Base-by-base conservation (phyloP, 2,329 filamentous ascomycete genomes). In the Mollisiaceae sp. region DNA sequence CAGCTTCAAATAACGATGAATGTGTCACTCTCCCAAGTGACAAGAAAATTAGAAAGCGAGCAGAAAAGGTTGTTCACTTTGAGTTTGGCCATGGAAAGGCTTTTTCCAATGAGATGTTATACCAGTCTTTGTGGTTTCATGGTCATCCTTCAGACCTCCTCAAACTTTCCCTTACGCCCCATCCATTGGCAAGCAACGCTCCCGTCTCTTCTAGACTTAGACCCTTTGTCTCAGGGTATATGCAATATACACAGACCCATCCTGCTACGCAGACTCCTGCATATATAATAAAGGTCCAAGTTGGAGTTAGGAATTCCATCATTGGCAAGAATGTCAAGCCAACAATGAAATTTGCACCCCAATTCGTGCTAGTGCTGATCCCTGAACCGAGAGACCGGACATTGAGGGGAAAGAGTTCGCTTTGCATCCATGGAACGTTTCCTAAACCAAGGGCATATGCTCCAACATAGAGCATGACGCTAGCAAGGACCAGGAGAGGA, bases 351-450 rank as follows among this genome's bases (percentile, higher is more conserved):
- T 98, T 98, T 27, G 90, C 89, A 4, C 85, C 86, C 94, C 94
- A 98, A 74, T 91, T 97, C 8, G 92, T 96, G 5, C 89, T 90
- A 8, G 94, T 94, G 1, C 90, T 86, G 5, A 92, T 77, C 0
- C 89, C 89, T 65, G 89, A 91, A 35, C 91, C 92, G 1, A 92
- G 78, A 4, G 89, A 89, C 58, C 91, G 87, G 55, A 93, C 91
- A 36, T 84, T 83, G 57, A 94, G 82, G 0, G 93, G 91, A 75
- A 97, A 97, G 38, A 97, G 85, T 79, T 98, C 94, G 71, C 90
- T 92, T 79, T 97, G 94, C 84, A 97, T 94, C 94, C 94, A 98
- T 0, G 94, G 94, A 2, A 98, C 93, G 72, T 93, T 96, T 9
- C 94, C 94, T 1, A 98, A 83, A 2, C 94, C 94, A 1, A 94